phyloP scores from a whole-genome alignment of 1,139 yeast species.

The Candida sp. region DNA sequence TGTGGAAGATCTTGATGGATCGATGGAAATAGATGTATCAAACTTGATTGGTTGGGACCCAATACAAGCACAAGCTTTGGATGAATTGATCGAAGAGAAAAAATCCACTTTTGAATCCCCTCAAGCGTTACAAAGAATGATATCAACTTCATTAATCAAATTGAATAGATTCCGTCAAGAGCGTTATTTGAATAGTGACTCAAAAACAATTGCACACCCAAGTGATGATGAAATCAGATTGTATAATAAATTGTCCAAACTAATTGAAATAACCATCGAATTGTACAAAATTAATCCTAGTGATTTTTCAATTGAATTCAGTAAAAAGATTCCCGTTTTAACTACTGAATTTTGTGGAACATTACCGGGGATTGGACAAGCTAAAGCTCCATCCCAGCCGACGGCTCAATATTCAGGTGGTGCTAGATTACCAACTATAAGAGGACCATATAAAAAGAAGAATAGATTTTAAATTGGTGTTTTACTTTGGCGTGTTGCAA shows the following conservation, averaged over 20 bases:
- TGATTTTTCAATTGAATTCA: slow-evolving; percentile 30
- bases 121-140: slow-evolving; percentile 41
- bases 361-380: slow-evolving; percentile 57
- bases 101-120: slow-evolving; percentile 24
- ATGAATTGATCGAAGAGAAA: slow-evolving; percentile 24
- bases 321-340: slow-evolving; percentile 60
- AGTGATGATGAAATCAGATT: slow-evolving; percentile 24
- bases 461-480: slow-evolving; percentile 12
- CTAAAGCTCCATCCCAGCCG: slow-evolving; percentile 9
- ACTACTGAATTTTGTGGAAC: slow-evolving; percentile 76
- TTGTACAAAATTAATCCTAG: slow-evolving; percentile 23
- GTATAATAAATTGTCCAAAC: slow-evolving; percentile 41
- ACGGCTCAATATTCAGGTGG: background rate
- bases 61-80: slow-evolving; percentile 21
- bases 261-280: slow-evolving; percentile 28
- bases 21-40: slow-evolving; percentile 25
- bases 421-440: slow-evolving; percentile 36
- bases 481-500: background rate
- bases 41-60: slow-evolving; percentile 39
- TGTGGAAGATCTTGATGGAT: background rate
- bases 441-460: slow-evolving; percentile 41
- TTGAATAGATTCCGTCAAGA: slow-evolving; percentile 63
- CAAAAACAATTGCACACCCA: slow-evolving; percentile 27
- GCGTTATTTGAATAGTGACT: slow-evolving; percentile 39
- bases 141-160: slow-evolving; percentile 54